Conservation (phyloP, 805 yeast species). For the Wickerhamomyces chambardii region DNA sequence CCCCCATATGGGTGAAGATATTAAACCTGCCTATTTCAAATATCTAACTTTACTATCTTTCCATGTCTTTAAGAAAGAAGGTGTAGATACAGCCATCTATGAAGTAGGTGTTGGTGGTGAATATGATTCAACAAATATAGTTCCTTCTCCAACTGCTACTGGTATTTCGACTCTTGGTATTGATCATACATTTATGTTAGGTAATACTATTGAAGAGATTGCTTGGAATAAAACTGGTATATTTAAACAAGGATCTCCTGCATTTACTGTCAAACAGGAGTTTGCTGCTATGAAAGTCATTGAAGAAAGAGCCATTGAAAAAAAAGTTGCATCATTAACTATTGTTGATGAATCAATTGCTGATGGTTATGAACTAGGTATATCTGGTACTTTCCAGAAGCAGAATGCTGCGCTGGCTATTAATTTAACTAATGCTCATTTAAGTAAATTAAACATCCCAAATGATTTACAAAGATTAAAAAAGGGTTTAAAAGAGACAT, state of each 20-base stretch:
- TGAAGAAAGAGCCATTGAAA: slow-evolving; percentile 60
- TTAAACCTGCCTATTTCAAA: slow-evolving; percentile 90
- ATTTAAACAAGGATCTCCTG: slow-evolving; percentile 59
- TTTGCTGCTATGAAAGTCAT: slow-evolving; percentile 47
- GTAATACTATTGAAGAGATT: slow-evolving; percentile 78
- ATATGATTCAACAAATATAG: slow-evolving; percentile 90
- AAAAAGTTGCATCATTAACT: slow-evolving; percentile 32
- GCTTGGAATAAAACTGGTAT: slow-evolving; percentile 98
- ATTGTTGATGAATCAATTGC: slow-evolving; percentile 35
- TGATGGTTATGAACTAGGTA: slow-evolving; percentile 41
- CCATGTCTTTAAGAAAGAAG: slow-evolving; percentile 82
- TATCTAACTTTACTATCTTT: slow-evolving; percentile 83
- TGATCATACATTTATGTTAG: slow-evolving; percentile 78
- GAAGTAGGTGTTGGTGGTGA: slow-evolving; percentile 99
- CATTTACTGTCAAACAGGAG: slow-evolving; percentile 54
- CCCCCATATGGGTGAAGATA: slow-evolving; percentile 66
- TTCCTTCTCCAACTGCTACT: slow-evolving; percentile 70
- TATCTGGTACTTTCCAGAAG: slow-evolving; percentile 78
- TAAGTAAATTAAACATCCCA: slow-evolving; percentile 36
- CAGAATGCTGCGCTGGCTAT: slow-evolving; percentile 86
- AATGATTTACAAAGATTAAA: slow-evolving; percentile 16
- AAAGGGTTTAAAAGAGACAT: slow-evolving; percentile 54
- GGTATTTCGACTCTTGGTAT: slow-evolving; percentile 86
- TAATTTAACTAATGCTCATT: slow-evolving; percentile 53
- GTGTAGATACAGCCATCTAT: slow-evolving; percentile 88